Conservation (phyloP, 1,284 basidiomycete genomes). For the Ceratobasidium sp. region DNA sequence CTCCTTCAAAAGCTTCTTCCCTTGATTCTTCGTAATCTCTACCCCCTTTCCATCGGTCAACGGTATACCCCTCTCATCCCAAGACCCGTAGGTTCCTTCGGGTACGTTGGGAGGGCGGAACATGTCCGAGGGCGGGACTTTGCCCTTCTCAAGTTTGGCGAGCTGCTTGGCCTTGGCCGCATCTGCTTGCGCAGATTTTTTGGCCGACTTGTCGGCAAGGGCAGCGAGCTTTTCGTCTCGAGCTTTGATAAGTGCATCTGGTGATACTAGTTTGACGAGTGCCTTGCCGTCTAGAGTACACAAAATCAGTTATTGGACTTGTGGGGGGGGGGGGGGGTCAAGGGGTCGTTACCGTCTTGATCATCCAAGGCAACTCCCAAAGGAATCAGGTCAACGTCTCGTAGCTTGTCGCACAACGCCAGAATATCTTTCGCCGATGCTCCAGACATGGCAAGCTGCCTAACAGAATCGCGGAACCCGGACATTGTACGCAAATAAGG, state of each 20-base stretch:
- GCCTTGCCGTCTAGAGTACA: constrained; percentile 79
- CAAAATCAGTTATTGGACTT: not conserved
- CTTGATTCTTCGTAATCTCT: constrained; percentile 81
- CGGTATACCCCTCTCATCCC: constrained; percentile 87
- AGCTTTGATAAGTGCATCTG: constrained; percentile 79
- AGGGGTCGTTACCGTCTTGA: constrained; percentile 73
- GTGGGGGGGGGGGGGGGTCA: not conserved
- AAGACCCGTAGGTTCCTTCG: constrained; percentile 73
- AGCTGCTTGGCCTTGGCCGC: constrained; percentile 74
- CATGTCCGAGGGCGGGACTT: constrained; percentile 74
- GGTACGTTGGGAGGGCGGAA: constrained; percentile 83
- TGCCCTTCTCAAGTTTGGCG: constrained; percentile 87
- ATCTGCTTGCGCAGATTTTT: constrained; percentile 77
- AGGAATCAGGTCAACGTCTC: constrained; percentile 89
- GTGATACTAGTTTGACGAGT: constrained; percentile 89
- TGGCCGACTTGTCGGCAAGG: constrained; percentile 76
- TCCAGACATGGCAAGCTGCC: constrained; percentile 79
- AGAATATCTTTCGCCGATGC: constrained; percentile 77
- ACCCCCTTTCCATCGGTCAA: constrained; percentile 82
- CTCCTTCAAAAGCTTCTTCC: constrained; percentile 84
- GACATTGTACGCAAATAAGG: constrained; percentile 88
- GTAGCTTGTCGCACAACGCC: constrained; percentile 83
- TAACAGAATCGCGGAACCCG: constrained; percentile 89
- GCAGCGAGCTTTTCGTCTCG: constrained; percentile 89
- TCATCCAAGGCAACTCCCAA: constrained; percentile 96